Evolutionary conservation across 768 basidiomycete genomes (phyloP).

Genomic region (Mycena indigotica): DNA sequence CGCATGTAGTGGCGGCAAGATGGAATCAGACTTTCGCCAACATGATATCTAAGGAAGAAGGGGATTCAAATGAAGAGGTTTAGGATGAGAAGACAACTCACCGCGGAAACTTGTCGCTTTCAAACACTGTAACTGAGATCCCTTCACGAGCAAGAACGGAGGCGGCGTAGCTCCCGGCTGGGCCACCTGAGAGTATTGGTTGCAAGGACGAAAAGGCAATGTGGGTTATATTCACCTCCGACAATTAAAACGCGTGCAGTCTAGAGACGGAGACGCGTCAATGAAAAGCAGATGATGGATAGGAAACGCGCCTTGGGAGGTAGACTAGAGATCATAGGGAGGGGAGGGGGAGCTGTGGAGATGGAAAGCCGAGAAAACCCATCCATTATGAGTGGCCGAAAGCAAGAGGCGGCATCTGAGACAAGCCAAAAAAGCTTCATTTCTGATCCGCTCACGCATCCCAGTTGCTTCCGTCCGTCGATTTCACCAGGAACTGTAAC

Average conservation of each 20-base stretch:
- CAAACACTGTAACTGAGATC: conserved; percentile 53
- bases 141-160: conserved; percentile 59
- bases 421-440: too few species aligned
- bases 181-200: conserved; percentile 42
- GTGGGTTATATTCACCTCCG: conserved; percentile 10
- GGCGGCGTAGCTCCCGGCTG: conserved; percentile 60
- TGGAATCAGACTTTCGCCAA: conserved; percentile 64
- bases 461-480: neutral
- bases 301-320: conserved; percentile 17
- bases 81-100: conserved; percentile 30
- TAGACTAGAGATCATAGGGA: conserved; percentile 10
- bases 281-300: neutral
- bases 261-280: conserved; percentile 7
- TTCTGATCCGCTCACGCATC: neutral
- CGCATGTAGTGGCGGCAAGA: conserved; percentile 60
- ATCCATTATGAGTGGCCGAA: too few species aligned
- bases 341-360: neutral
- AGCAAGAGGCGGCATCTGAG: too few species aligned
- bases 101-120: conserved; percentile 59
- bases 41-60: conserved; percentile 45
- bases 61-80: neutral
- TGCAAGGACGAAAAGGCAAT: neutral
- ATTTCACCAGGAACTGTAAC: neutral
- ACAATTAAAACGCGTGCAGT: conserved; percentile 18
- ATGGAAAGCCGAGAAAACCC: too few species aligned